phyloP scores from a whole-genome alignment of 2,329 filamentous ascomycete species.

The Elsinoe perseae region DNA sequence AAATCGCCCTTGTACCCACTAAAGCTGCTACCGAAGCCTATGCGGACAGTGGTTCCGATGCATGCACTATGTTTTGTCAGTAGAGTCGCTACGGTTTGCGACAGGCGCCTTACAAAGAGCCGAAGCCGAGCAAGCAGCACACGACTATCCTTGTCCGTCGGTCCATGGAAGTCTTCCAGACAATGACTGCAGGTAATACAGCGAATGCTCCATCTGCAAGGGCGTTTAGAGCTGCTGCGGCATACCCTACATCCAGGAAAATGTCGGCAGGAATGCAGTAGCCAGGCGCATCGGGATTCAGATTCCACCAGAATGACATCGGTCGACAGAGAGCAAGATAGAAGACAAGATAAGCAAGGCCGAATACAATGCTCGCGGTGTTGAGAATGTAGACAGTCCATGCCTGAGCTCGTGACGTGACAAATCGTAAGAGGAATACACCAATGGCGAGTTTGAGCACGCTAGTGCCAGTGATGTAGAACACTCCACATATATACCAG shows the following conservation, averaged over 20 bases:
- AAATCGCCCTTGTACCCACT: constrained; percentile 20
- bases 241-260: constrained; percentile 38
- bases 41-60: constrained; percentile 8
- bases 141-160: constrained; percentile 32
- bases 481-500: constrained; percentile 51
- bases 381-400: constrained; percentile 42
- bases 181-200: constrained; percentile 35
- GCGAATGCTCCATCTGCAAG: constrained; percentile 37
- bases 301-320: constrained; percentile 45
- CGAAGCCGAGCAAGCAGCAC: constrained; percentile 34
- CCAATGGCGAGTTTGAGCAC: constrained; percentile 46
- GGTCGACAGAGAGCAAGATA: constrained; percentile 48
- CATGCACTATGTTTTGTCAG: constrained; percentile 3
- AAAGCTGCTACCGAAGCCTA: neutral
- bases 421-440: constrained; percentile 48
- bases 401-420: constrained; percentile 38
- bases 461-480: constrained; percentile 44
- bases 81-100: too few species aligned
- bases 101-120: constrained; percentile 28
- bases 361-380: constrained; percentile 37
- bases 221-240: constrained; percentile 32
- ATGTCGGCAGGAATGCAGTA: constrained; percentile 39
- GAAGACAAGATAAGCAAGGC: constrained; percentile 44
- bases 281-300: constrained; percentile 31
- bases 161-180: constrained; percentile 36